Evolutionary conservation across 306 rosid genomes (phyloP).

Genomic region (Quercus robur): DNA sequence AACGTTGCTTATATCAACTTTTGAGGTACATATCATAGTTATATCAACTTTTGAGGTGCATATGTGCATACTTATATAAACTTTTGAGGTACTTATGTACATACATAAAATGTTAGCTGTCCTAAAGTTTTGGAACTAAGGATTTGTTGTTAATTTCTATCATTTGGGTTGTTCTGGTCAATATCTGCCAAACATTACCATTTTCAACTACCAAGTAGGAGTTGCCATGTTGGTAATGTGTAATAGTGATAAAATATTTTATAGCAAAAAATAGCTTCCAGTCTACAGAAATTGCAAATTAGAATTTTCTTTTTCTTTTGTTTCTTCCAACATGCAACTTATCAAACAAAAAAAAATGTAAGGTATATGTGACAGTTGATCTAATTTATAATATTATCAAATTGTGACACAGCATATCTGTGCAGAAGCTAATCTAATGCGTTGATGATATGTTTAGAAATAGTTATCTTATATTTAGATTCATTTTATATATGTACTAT

Average conservation of each 20-base stretch:
- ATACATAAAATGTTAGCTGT: no score
- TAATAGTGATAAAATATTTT: background rate
- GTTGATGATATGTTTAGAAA: background rate
- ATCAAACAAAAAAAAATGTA: background rate
- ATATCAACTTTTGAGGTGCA: constrained; percentile 4
- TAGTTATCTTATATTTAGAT: background rate
- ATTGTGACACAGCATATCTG: background rate
- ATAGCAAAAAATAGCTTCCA: background rate
- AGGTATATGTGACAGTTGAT: background rate
- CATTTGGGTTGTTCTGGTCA: background rate
- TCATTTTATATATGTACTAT: background rate
- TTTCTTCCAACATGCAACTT: background rate
- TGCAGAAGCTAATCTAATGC: no score
- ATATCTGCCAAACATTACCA: background rate
- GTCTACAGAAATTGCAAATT: background rate
- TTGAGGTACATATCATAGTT: constrained; percentile 1
- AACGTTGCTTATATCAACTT: constrained; percentile 1
- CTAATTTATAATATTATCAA: background rate
- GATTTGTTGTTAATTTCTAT: background rate
- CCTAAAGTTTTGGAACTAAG: no score
- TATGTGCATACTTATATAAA: no score
- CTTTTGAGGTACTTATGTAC: no score
- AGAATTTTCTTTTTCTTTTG: background rate
- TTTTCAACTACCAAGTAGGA: background rate
- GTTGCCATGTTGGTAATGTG: background rate